A percentile compares a stretch with the other conserved stretches of the same genome.
Conservation (phyloP, 768 basidiomycete species). For the Clitopilus passeckerianus region DNA sequence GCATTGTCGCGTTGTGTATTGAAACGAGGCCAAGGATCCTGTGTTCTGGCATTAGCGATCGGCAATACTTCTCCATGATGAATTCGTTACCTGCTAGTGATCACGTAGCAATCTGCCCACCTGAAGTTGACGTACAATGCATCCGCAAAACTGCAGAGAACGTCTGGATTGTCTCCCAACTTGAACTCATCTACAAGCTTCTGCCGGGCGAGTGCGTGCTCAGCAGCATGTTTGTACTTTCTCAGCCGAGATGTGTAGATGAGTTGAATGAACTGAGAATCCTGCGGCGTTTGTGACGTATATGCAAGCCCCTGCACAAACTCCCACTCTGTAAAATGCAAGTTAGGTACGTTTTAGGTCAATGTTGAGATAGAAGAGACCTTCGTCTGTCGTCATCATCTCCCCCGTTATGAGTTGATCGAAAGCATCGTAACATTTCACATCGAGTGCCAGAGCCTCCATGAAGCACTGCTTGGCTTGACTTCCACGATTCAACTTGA, state of each 20-base stretch:
- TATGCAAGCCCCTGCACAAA: constrained; percentile 86
- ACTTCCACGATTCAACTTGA: constrained; percentile 86
- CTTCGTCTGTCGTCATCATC: constrained; percentile 96
- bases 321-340: constrained; percentile 75
- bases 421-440: constrained; percentile 97
- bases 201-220: constrained; percentile 76
- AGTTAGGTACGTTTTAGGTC: neutral
- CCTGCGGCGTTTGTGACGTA: constrained; percentile 76
- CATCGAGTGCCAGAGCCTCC: constrained; percentile 91
- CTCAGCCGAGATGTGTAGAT: constrained; percentile 90
- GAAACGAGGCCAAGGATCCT: constrained; percentile 86
- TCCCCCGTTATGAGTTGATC: constrained; percentile 85
- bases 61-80: neutral
- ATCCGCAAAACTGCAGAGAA: constrained; percentile 87
- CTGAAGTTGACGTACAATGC: constrained; percentile 82
- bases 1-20: constrained; percentile 85
- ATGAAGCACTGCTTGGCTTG: constrained; percentile 93
- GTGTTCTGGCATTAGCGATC: neutral
- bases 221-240: constrained; percentile 81
- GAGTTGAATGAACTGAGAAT: constrained; percentile 86
- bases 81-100: constrained; percentile 66
- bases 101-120: constrained; percentile 90
- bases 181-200: constrained; percentile 81
- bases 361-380: constrained; percentile 28
- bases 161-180: constrained; percentile 88